phyloP scores from a whole-genome alignment of 495 filamentous ascomycete genomes.

The Neurospora sp. region DNA sequence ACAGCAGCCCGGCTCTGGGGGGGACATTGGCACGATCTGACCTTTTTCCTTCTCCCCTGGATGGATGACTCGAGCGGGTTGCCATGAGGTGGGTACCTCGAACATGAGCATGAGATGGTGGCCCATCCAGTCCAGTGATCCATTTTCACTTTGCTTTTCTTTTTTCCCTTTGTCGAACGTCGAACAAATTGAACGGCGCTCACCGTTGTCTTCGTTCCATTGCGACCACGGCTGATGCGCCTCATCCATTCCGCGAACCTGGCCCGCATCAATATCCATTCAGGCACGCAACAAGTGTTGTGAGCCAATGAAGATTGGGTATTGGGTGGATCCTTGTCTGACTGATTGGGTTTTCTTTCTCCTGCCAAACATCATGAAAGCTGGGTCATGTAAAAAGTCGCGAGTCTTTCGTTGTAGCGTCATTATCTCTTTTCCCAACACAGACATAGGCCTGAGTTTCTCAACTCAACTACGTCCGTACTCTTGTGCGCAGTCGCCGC shows the following conservation, averaged over 20 bases:
- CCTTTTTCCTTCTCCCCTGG: background rate
- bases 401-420: background rate
- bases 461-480: background rate
- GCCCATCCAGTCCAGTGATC: background rate
- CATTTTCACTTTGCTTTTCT: background rate
- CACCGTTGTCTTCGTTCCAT: background rate
- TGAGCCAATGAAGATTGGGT: background rate
- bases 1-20: background rate
- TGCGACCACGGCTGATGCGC: background rate
- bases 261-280: background rate
- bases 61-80: background rate
- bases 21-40: background rate
- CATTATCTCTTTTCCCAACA: background rate
- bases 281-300: background rate
- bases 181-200: background rate
- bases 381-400: background rate
- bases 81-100: background rate
- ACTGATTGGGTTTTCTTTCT: background rate
- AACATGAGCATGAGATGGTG: background rate
- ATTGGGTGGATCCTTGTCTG: background rate
- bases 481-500: background rate
- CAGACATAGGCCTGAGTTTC: background rate
- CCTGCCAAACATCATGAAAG: background rate
- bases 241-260: background rate
- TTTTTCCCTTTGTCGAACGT: background rate